phyloP scores from a whole-genome alignment of 345 rosid species.

The Erysimum cheiranthoides region DNA sequence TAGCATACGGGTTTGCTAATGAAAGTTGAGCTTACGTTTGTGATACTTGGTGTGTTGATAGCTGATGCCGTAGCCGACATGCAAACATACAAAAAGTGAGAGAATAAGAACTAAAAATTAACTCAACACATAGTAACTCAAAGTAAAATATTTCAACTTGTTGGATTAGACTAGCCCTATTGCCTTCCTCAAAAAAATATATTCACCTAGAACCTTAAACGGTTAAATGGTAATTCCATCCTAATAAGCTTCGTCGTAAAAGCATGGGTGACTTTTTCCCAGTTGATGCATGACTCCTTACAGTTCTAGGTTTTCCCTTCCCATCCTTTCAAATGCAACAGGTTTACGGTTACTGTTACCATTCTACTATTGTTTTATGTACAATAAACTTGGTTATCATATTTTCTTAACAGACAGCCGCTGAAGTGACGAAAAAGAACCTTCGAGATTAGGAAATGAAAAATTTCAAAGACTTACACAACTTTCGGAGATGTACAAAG shows the following conservation, averaged over 20 bases:
- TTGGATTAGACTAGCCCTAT: slow-evolving; percentile 19
- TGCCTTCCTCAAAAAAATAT: not conserved
- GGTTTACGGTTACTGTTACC: too few species aligned
- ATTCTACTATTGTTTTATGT: not conserved
- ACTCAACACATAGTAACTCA: slow-evolving; percentile 4
- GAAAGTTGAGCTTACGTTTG: slow-evolving; percentile 78
- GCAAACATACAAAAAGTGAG: slow-evolving; percentile 53
- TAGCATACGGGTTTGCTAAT: slow-evolving; percentile 14
- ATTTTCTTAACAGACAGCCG: too few species aligned
- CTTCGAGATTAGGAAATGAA: not conserved
- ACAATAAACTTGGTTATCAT: not conserved
- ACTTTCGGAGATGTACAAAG: slow-evolving; percentile 98
- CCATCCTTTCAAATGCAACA: slow-evolving; percentile 8
- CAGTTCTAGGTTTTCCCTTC: not conserved
- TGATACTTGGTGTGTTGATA: slow-evolving; percentile 99
- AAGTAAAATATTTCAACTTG: slow-evolving; percentile 13
- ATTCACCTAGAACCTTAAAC: slow-evolving; percentile 21
- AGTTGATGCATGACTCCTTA: not conserved
- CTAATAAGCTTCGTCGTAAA: slow-evolving; percentile 25
- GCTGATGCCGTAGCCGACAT: slow-evolving; percentile 67
- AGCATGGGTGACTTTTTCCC: not conserved
- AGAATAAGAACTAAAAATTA: slow-evolving; percentile 44
- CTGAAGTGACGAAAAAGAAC: not conserved
- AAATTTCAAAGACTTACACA: slow-evolving; percentile 63
- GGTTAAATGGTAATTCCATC: not conserved